These are phyloP conservation scores for Tuber aestivum DNA, from an alignment of 495 filamentous ascomycete genomes.

Conservation along the genomic window DNA sequence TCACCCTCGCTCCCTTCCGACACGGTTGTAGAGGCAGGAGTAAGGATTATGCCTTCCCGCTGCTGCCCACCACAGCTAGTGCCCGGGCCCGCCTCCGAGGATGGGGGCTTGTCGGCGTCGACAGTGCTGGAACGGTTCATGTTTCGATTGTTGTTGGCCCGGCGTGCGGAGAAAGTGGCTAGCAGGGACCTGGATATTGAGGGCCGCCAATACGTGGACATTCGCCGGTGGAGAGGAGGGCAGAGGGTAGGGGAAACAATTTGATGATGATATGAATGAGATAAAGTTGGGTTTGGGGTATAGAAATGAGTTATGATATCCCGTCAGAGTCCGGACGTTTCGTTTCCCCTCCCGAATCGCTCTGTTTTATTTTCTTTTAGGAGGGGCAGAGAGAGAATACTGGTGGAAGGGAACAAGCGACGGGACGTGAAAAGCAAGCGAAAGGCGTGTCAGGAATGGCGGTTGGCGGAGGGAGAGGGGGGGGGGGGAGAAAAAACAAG, in stretches of 20 bases:
- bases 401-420: neutral
- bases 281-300: neutral
- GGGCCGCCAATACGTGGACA: constrained; percentile 30
- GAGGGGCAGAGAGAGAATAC: neutral
- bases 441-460: neutral
- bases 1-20: constrained; percentile 26
- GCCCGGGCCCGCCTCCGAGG: constrained; percentile 22
- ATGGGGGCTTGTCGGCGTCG: constrained; percentile 22
- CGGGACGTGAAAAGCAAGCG: neutral
- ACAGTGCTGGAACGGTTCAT: constrained; percentile 16
- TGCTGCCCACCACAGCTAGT: neutral
- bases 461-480: neutral
- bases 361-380: neutral
- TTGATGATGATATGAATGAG: neutral
- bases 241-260: neutral
- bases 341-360: neutral
- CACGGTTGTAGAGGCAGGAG: constrained; percentile 30
- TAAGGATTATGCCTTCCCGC: constrained; percentile 28
- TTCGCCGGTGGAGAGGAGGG: constrained; percentile 19
- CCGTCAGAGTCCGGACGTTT: neutral
- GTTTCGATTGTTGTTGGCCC: neutral
- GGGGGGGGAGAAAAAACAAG: neutral
- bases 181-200: constrained; percentile 15
- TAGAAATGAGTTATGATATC: constrained; percentile 1
- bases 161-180: neutral